These are phyloP conservation scores for Fagus sylvatica DNA, from an alignment of 306 rosid genomes.

Conservation along the genomic window DNA sequence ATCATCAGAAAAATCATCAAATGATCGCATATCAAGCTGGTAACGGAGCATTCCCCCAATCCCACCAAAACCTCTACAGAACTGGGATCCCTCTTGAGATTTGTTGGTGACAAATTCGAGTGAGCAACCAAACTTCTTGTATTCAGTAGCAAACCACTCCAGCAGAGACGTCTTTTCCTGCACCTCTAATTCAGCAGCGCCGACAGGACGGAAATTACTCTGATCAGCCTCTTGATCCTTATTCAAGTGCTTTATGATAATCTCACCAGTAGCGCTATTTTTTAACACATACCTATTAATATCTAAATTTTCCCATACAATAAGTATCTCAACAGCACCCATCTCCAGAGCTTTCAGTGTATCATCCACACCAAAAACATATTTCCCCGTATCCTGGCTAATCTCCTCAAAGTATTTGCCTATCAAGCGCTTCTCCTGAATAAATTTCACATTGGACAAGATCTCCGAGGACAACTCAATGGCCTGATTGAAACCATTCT, in stretches of 20 bases:
- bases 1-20: constrained; percentile 70
- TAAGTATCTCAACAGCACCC: constrained; percentile 89
- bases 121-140: constrained; percentile 68
- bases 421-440: constrained; percentile 81
- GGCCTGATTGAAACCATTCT: constrained; percentile 88
- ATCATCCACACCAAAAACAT: constrained; percentile 86
- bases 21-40: constrained; percentile 85
- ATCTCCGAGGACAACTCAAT: constrained; percentile 79
- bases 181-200: constrained; percentile 62
- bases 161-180: constrained; percentile 77
- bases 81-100: constrained; percentile 92
- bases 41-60: constrained; percentile 91
- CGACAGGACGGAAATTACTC: constrained; percentile 49
- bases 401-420: constrained; percentile 89
- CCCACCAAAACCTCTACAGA: constrained; percentile 91
- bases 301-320: constrained; percentile 87
- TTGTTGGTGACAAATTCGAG: constrained; percentile 89
- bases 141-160: constrained; percentile 93
- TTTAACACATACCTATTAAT: constrained; percentile 68
- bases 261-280: constrained; percentile 53
- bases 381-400: constrained; percentile 90
- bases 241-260: constrained; percentile 62
- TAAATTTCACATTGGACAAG: constrained; percentile 80
- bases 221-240: constrained; percentile 71
- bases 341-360: constrained; percentile 82